Conservation (phyloP, 148 eudicot species). For the Nyssa sinensis region DNA sequence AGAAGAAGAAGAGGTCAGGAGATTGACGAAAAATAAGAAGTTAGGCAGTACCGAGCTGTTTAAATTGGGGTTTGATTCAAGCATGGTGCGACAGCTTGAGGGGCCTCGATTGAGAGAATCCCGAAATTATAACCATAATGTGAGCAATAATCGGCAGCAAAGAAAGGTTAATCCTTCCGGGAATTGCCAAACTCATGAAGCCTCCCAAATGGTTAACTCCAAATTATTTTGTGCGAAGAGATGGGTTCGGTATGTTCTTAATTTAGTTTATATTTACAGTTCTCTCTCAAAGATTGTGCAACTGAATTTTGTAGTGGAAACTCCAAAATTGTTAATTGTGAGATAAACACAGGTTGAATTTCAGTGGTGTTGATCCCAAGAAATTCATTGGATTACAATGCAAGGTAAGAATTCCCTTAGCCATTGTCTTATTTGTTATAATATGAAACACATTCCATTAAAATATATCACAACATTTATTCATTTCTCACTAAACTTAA, state of each 20-base stretch:
- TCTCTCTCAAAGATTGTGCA: background rate
- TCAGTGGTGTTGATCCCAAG: constrained; percentile 62
- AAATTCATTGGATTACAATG: constrained; percentile 71
- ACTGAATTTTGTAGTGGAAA: background rate
- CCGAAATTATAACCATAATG: constrained; percentile 24
- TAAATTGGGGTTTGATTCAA: constrained; percentile 45
- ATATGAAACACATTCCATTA: background rate
- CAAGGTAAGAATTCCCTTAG: constrained; percentile 73
- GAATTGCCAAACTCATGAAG: constrained; percentile 18
- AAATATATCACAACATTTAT: background rate
- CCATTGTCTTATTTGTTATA: background rate
- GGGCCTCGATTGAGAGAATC: constrained; percentile 42
- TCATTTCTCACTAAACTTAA: background rate
- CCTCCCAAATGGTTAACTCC: constrained; percentile 13
- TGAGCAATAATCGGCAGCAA: constrained; percentile 15
- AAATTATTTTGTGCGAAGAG: constrained; percentile 21
- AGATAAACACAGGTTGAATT: constrained; percentile 54
- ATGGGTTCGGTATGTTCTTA: constrained; percentile 37
- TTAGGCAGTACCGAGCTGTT: constrained; percentile 28
- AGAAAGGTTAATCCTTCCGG: constrained; percentile 21
- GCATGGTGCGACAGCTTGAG: constrained; percentile 25
- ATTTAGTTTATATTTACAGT: background rate
- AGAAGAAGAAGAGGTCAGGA: constrained; percentile 15
- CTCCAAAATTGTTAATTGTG: background rate
- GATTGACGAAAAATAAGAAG: constrained; percentile 26